Evolutionary conservation across 352 stramenopile species (phyloP).

Genomic region (Phytophthora multivora): DNA sequence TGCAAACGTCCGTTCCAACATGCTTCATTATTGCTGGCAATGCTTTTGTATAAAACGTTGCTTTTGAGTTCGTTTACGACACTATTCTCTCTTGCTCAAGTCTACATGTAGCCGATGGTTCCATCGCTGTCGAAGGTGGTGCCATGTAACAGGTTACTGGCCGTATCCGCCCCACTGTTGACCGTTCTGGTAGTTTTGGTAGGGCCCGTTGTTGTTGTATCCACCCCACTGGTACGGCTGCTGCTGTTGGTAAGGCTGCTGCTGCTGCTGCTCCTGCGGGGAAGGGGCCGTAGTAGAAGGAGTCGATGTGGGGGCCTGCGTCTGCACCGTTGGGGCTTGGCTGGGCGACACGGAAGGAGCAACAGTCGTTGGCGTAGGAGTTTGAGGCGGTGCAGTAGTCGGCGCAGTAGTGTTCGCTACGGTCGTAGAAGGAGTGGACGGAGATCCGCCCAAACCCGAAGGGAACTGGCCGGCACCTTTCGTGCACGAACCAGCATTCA

Average conservation of each 20-base stretch:
- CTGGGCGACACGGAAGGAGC: not conserved
- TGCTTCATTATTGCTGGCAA: not conserved
- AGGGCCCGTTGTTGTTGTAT: not conserved
- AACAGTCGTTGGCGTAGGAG: not conserved
- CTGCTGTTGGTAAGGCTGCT: not conserved
- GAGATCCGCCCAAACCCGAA: constrained; percentile 10
- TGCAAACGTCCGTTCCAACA: too few relatives aligned
- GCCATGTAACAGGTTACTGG: not conserved
- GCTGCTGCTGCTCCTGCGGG: not conserved
- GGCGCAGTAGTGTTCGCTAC: constrained; percentile 13
- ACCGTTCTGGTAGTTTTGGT: not conserved
- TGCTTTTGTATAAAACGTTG: too few relatives aligned
- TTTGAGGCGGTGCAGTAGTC: not conserved
- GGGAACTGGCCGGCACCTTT: constrained; percentile 46
- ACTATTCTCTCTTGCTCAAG: too few relatives aligned
- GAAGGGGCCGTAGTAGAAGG: not conserved
- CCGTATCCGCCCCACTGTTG: constrained; percentile 1
- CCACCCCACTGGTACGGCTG: not conserved
- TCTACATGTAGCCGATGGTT: constrained; percentile 1
- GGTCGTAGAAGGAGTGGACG: not conserved
- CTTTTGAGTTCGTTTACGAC: too few relatives aligned
- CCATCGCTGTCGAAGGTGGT: not conserved
- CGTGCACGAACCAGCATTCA: constrained; percentile 44
- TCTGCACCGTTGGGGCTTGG: not conserved
- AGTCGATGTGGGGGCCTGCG: not conserved